phyloP scores from a whole-genome alignment of 306 rosid genomes.

The Ormosia semicastrata region DNA sequence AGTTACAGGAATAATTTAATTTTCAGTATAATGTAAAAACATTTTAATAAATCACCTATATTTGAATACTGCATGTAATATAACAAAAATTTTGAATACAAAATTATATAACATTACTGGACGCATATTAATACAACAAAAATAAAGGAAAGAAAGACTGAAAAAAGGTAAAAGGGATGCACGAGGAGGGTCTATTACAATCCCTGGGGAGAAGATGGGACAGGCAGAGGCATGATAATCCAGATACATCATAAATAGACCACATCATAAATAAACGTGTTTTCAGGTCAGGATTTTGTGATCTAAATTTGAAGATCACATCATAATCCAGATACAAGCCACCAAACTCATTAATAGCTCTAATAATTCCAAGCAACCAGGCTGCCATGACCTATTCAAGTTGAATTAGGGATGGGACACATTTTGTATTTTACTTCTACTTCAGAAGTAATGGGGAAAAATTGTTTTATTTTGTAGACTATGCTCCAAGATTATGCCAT shows the following conservation, averaged over 20 bases:
- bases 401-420: slow-evolving; percentile 17
- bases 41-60: background rate
- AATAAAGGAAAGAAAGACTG: background rate
- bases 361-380: slow-evolving; percentile 33
- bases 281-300: slow-evolving; percentile 24
- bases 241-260: too few relatives aligned
- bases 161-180: background rate
- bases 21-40: too few relatives aligned
- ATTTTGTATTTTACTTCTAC: background rate
- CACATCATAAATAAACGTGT: too few relatives aligned
- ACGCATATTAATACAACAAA: background rate
- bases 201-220: slow-evolving; percentile 14
- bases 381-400: background rate
- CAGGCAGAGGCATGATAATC: background rate
- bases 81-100: background rate
- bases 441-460: too few relatives aligned
- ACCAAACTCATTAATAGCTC: slow-evolving; percentile 31
- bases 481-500: background rate
- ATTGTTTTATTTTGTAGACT: background rate
- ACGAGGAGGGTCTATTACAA: background rate
- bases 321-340: background rate
- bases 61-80: background rate
- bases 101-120: background rate
- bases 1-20: too few relatives aligned
- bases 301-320: slow-evolving; percentile 20